Evolutionary conservation across 768 basidiomycete species (phyloP).

Genomic region (Neoboletus subvelutipes): DNA sequence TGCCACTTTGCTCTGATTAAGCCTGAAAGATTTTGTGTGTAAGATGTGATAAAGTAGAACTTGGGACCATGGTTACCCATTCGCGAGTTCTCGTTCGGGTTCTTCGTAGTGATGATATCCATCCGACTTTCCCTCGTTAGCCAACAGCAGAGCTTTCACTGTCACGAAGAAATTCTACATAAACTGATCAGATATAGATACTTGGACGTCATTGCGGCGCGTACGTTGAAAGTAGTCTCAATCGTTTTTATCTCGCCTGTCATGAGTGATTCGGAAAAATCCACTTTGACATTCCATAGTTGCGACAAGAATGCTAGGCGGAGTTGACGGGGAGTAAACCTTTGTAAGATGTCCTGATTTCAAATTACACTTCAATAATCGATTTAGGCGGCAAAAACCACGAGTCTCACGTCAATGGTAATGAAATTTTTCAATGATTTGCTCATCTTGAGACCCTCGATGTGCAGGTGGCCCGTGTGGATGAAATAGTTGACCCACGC

Average conservation of each 20-base stretch:
- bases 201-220: slow-evolving; percentile 22
- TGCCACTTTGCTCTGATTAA: slow-evolving; percentile 67
- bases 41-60: slow-evolving; percentile 10
- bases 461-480: slow-evolving; percentile 97
- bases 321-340: slow-evolving; percentile 82
- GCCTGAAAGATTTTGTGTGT: slow-evolving; percentile 41
- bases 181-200: slow-evolving; percentile 2
- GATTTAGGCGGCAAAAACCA: background rate
- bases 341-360: slow-evolving; percentile 77
- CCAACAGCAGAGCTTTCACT: slow-evolving; percentile 73
- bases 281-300: slow-evolving; percentile 89
- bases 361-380: slow-evolving; percentile 4
- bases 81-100: slow-evolving; percentile 66
- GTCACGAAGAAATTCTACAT: slow-evolving; percentile 90
- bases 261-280: slow-evolving; percentile 91
- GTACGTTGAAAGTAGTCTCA: slow-evolving; percentile 83
- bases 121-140: slow-evolving; percentile 49
- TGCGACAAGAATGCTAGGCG: slow-evolving; percentile 90
- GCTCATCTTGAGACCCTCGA: slow-evolving; percentile 98
- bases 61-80: slow-evolving; percentile 44
- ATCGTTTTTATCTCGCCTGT: slow-evolving; percentile 84
- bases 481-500: slow-evolving; percentile 99
- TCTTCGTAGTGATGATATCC: slow-evolving; percentile 64
- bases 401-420: slow-evolving; percentile 75
- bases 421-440: slow-evolving; percentile 99